These are phyloP conservation scores for Podospora pseudocomata DNA, from an alignment of 495 filamentous ascomycete genomes.

Conservation along the genomic window DNA sequence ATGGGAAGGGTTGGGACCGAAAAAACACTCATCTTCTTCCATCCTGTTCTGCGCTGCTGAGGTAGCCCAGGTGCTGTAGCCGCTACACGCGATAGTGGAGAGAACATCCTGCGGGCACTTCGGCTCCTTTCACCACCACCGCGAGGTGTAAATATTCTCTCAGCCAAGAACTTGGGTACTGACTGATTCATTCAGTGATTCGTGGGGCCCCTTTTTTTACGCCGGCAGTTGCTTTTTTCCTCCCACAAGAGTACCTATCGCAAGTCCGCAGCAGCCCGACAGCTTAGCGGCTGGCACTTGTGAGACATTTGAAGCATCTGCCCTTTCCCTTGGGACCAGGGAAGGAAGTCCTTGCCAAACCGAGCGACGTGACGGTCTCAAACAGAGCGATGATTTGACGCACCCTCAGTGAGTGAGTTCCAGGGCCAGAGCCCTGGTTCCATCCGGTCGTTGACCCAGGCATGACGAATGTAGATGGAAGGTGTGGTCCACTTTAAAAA, in stretches of 20 bases:
- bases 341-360: constrained; percentile 8
- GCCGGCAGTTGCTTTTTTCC: not conserved
- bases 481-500: constrained; percentile 7
- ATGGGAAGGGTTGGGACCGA: not conserved
- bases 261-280: no score
- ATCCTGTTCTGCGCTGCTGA: not conserved
- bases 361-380: constrained; percentile 27
- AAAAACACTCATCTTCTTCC: not conserved
- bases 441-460: constrained; percentile 18
- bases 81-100: not conserved
- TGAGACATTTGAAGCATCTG: constrained; percentile 1
- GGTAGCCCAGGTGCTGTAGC: not conserved
- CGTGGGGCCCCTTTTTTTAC: not conserved
- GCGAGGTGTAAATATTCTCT: no score
- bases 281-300: not conserved
- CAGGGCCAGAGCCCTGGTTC: not conserved
- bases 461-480: constrained; percentile 5
- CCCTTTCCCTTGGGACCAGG: constrained; percentile 24
- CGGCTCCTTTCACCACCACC: not conserved
- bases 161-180: not conserved
- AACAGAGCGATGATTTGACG: constrained; percentile 21
- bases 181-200: not conserved
- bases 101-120: not conserved
- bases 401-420: constrained; percentile 9
- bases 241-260: not conserved